Evolutionary conservation across 208 protist species (phyloP).

Genomic region (Leishmania gerbilli): DNA sequence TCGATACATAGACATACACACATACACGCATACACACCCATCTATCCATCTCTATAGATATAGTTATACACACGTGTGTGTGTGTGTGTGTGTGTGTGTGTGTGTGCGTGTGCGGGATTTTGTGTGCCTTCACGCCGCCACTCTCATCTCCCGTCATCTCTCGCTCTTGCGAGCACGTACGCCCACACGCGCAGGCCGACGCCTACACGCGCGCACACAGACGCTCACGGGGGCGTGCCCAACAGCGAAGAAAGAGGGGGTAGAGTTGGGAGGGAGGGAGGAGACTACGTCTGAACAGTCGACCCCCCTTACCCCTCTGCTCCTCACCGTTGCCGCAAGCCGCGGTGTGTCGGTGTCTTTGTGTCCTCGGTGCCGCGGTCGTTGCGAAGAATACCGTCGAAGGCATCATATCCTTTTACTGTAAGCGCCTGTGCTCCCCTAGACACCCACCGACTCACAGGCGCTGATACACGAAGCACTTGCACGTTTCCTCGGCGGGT

Average conservation of each 20-base stretch:
- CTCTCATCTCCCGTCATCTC: neutral
- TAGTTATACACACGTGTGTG: neutral
- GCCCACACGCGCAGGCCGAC: neutral
- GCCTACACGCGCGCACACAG: neutral
- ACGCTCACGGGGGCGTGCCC: neutral
- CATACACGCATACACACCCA: too few relatives aligned
- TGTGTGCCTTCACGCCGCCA: neutral
- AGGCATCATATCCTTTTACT: too few relatives aligned
- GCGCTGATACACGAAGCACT: neutral
- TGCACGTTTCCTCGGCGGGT: neutral
- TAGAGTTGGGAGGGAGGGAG: neutral
- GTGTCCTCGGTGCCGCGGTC: neutral
- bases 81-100: neutral
- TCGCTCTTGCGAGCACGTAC: neutral
- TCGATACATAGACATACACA: neutral
- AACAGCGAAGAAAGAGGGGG: neutral
- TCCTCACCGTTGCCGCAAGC: neutral
- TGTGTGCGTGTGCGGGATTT: neutral
- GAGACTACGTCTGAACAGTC: too few relatives aligned
- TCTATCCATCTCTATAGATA: too few relatives aligned
- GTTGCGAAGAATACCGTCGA: neutral
- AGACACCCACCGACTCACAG: neutral
- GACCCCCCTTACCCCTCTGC: neutral
- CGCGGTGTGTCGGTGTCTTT: neutral
- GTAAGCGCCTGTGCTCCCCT: neutral